A percentile compares a stretch with the other conserved stretches of the same genome.
These are phyloP conservation scores for Suhomyces sp. DNA, from an alignment of 805 yeast species.

Conservation along the genomic window DNA sequence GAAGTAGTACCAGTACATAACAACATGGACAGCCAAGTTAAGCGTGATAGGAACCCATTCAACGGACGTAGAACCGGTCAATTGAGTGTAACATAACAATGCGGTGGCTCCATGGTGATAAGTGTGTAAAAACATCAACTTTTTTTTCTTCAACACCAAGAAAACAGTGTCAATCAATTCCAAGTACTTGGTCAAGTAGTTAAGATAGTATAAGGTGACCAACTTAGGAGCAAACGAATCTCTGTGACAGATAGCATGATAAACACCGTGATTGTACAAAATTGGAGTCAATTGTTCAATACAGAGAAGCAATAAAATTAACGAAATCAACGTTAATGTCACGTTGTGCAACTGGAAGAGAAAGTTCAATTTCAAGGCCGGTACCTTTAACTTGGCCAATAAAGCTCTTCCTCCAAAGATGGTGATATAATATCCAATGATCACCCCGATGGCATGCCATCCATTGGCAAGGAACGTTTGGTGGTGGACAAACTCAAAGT, in stretches of 20 bases:
- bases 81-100: constrained; percentile 86
- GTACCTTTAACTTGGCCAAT: constrained; percentile 47
- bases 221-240: constrained; percentile 82
- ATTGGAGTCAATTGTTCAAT: constrained; percentile 87
- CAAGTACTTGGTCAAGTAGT: constrained; percentile 83
- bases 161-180: constrained; percentile 92
- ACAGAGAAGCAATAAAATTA: constrained; percentile 62
- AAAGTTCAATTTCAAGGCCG: constrained; percentile 71
- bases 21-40: constrained; percentile 89
- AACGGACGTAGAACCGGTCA: constrained; percentile 85
- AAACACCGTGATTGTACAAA: constrained; percentile 68
- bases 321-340: constrained; percentile 66
- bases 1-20: constrained; percentile 98
- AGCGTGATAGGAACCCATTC: constrained; percentile 93
- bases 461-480: constrained; percentile 68
- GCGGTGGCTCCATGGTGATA: constrained; percentile 99
- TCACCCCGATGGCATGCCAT: constrained; percentile 48
- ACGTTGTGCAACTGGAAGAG: constrained; percentile 87
- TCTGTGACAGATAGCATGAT: constrained; percentile 76
- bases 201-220: constrained; percentile 83
- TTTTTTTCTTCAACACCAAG: constrained; percentile 88
- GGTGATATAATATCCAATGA: constrained; percentile 40
- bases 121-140: constrained; percentile 87
- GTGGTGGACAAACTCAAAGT: constrained; percentile 67
- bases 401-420: constrained; percentile 72